Conservation (phyloP, 2,329 filamentous ascomycete species). For the Xylariales sp. region DNA sequence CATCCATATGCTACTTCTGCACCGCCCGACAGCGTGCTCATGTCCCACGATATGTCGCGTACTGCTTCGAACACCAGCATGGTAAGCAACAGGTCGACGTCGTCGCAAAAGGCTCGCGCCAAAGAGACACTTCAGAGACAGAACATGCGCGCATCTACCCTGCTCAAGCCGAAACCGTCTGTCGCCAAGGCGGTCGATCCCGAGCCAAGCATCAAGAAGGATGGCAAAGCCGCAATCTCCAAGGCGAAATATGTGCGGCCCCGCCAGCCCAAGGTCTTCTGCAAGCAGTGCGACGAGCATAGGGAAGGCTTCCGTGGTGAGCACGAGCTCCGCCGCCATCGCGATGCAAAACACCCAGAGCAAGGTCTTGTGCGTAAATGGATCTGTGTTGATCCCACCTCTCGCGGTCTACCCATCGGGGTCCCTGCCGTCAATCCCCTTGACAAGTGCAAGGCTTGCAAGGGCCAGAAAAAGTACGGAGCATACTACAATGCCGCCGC, state of each 20-base stretch:
- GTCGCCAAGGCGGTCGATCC: constrained; percentile 20
- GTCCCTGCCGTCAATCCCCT: constrained; percentile 60
- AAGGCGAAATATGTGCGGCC: constrained; percentile 54
- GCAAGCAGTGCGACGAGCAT: constrained; percentile 64
- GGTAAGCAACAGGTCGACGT: constrained; percentile 38
- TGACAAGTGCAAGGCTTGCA: constrained; percentile 78
- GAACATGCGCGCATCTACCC: constrained; percentile 33
- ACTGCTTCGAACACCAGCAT: constrained; percentile 41
- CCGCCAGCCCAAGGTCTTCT: constrained; percentile 67
- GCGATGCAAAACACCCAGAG: constrained; percentile 56
- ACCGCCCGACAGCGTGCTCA: constrained; percentile 25
- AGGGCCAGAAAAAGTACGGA: constrained; percentile 71
- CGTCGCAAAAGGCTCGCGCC: constrained; percentile 41
- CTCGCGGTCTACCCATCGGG: constrained; percentile 33
- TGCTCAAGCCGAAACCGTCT: constrained; percentile 42
- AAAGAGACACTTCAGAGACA: constrained; percentile 45
- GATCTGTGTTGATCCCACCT: constrained; percentile 51
- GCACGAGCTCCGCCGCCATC: constrained; percentile 71
- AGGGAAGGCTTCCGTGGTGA: constrained; percentile 80
- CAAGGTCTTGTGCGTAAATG: constrained; percentile 48
- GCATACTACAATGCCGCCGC: constrained; percentile 94
- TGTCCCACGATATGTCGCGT: constrained; percentile 40
- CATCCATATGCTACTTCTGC: constrained; percentile 27
- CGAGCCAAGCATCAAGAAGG: constrained; percentile 27
- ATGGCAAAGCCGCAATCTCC: constrained; percentile 37